phyloP scores from a whole-genome alignment of 2,329 filamentous ascomycete species.

The Pseudophaeomoniella oleicola region DNA sequence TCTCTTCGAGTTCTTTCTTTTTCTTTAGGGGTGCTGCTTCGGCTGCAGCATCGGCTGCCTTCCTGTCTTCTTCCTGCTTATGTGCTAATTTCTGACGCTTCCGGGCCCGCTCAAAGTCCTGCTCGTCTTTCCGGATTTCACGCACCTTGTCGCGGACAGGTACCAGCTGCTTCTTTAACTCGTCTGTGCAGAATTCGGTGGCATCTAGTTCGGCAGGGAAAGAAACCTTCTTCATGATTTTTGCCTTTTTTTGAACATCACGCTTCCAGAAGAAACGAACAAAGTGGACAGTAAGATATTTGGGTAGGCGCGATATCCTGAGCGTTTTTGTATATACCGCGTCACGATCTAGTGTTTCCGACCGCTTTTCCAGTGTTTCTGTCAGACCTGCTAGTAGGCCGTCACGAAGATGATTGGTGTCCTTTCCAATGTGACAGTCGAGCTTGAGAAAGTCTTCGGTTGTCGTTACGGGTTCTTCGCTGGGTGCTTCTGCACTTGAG shows the following conservation, averaged over 20 bases:
- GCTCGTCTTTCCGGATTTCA: slow-evolving; percentile 85
- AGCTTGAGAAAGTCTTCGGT: slow-evolving; percentile 78
- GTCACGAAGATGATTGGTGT: slow-evolving; percentile 81
- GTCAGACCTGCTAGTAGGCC: slow-evolving; percentile 69
- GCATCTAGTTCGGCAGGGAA: slow-evolving; percentile 89
- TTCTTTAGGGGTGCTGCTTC: slow-evolving; percentile 25
- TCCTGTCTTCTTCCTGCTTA: slow-evolving; percentile 38
- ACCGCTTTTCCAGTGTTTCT: slow-evolving; percentile 85
- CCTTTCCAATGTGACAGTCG: slow-evolving; percentile 82
- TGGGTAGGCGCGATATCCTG: slow-evolving; percentile 78
- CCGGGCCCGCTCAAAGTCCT: slow-evolving; percentile 78
- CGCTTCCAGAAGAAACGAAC: slow-evolving; percentile 97
- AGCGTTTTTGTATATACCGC: slow-evolving; percentile 80
- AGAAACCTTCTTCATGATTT: slow-evolving; percentile 97
- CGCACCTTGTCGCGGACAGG: slow-evolving; percentile 95
- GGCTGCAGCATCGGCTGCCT: slow-evolving; percentile 19
- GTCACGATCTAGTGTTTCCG: slow-evolving; percentile 60
- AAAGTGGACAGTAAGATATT: slow-evolving; percentile 93
- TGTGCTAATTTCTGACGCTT: slow-evolving; percentile 73
- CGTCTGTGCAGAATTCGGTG: slow-evolving; percentile 89
- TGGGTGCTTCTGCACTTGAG: slow-evolving; percentile 60
- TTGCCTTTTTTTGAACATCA: slow-evolving; percentile 93
- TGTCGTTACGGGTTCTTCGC: slow-evolving; percentile 51
- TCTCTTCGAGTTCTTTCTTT: slow-evolving; percentile 32
- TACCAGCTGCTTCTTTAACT: slow-evolving; percentile 65